Evolutionary conservation across 441 rosid genomes (phyloP), one percentile per base, ranked within the genome.

Genomic region (Cnidoscolus chayamansa): DNA sequence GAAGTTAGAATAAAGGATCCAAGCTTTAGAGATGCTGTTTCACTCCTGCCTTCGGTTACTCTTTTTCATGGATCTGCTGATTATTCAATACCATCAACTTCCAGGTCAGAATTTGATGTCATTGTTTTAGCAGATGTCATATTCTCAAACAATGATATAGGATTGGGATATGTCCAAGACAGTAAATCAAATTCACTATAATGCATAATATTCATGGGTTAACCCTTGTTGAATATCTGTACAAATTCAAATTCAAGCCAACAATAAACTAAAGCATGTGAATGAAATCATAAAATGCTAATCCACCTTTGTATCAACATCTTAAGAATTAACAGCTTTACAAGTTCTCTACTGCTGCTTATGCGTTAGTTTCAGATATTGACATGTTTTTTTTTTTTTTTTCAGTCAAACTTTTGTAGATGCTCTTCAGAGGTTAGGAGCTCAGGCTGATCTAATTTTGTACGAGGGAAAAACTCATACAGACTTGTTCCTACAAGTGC

Each of bases 51-150:
- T 73, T 94, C 88, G 35, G 74, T 89, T 57, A 68, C 81, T 68
- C 86, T 95, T 70, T 93, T 93, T 79, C 99, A 95, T 54, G 98
- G 99, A 54, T 93, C 94, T 71, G 93, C 76, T 56, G 98, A 95
- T 86, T 88, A 86, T 83, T 95, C 99, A 9, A 91, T 93, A 71
- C 99, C 99, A 51, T 79, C 96, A 31, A 87, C 86, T 77, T 81
- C 97, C 76, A 95, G 99, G 99, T 95, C 72, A 78, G 83, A 47
- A 59, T 65, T 69, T 13, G 4, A 19, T 35, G 15, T 17, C 48
- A 17, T 17, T 67, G 47, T 50, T 35, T 66, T 50, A 6, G 37
- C 51, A 50, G 56, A 71, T 43, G 8, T 11, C 16, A 30, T 2
- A 1, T 35, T 68, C 19, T 17, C n/a, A 66, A 63, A 53, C 59